phyloP scores from a whole-genome alignment of 352 stramenopile genomes.

The Phytophthora hibernalis region DNA sequence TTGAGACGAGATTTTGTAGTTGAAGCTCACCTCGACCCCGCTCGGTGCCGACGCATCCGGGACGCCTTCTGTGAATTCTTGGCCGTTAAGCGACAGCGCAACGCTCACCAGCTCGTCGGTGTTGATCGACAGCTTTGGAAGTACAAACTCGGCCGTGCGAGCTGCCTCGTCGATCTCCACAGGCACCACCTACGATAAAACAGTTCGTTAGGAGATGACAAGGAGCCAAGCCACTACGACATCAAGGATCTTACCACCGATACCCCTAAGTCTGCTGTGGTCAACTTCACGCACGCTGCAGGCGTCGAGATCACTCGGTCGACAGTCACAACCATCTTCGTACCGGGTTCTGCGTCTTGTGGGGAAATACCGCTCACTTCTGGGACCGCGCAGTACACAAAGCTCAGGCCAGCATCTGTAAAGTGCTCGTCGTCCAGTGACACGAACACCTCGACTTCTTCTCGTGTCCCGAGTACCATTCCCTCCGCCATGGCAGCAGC shows the following conservation, averaged over 20 bases:
- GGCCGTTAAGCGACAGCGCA: slow-evolving; percentile 42
- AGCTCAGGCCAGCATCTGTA: slow-evolving; percentile 30
- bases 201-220: slow-evolving; percentile 3
- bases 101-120: slow-evolving; percentile 30
- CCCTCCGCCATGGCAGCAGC: slow-evolving; percentile 34
- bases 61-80: slow-evolving; percentile 34
- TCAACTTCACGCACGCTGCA: slow-evolving; percentile 33
- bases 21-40: slow-evolving; percentile 12
- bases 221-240: background rate
- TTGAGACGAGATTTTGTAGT: slow-evolving; percentile 21
- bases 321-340: slow-evolving; percentile 30
- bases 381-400: slow-evolving; percentile 34
- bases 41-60: background rate
- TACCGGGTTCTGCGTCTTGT: slow-evolving; percentile 28
- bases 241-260: slow-evolving; percentile 35
- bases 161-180: slow-evolving; percentile 31
- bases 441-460: slow-evolving; percentile 64
- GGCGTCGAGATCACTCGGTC: slow-evolving; percentile 25
- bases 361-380: slow-evolving; percentile 23
- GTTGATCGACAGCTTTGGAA: slow-evolving; percentile 35
- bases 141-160: slow-evolving; percentile 33
- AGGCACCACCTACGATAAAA: slow-evolving; percentile 31
- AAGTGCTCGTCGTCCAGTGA: slow-evolving; percentile 60
- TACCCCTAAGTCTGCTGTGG: slow-evolving; percentile 13
- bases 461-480: slow-evolving; percentile 33